Conservation (phyloP, 2,329 filamentous ascomycete genomes). For the Phyllosticta citriasiana region DNA sequence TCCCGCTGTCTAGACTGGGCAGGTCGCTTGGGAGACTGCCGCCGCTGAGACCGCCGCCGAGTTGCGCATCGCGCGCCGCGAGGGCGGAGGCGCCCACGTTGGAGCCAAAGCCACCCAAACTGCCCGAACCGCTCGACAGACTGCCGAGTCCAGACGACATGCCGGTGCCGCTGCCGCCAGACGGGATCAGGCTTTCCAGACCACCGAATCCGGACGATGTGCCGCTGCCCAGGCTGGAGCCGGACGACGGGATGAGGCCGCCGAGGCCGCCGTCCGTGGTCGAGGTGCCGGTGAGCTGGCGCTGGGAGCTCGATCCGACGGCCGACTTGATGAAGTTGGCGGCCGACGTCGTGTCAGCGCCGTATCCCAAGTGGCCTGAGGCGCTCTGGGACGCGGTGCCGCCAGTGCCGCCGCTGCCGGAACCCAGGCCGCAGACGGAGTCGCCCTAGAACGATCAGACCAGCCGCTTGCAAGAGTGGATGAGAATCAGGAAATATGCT, state of each 20-base stretch:
- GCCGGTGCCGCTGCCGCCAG: no score
- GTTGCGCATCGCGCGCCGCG: no score
- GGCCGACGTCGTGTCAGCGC: not conserved
- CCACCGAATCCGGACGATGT: no score
- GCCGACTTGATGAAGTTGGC: conserved; percentile 3
- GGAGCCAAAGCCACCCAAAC: no score
- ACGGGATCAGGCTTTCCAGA: no score
- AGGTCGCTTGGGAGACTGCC: not conserved
- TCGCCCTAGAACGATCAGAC: not conserved
- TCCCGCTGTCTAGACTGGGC: no score
- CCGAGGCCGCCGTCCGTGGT: not conserved
- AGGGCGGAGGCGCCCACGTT: not conserved
- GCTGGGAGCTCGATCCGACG: not conserved
- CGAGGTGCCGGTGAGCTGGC: not conserved
- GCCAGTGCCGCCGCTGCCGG: not conserved
- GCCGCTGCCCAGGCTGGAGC: not conserved
- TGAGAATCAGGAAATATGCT: not conserved
- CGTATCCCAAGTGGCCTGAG: conserved; percentile 1
- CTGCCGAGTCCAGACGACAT: no score
- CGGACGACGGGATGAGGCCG: not conserved
- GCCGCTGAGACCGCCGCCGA: not conserved
- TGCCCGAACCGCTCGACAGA: no score
- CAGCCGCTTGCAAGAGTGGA: not conserved
- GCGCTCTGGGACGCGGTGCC: not conserved
- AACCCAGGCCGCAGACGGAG: conserved; percentile 1